These are phyloP conservation scores for Pythium folliculosum DNA, from an alignment of 352 stramenopile genomes.

Conservation along the genomic window DNA sequence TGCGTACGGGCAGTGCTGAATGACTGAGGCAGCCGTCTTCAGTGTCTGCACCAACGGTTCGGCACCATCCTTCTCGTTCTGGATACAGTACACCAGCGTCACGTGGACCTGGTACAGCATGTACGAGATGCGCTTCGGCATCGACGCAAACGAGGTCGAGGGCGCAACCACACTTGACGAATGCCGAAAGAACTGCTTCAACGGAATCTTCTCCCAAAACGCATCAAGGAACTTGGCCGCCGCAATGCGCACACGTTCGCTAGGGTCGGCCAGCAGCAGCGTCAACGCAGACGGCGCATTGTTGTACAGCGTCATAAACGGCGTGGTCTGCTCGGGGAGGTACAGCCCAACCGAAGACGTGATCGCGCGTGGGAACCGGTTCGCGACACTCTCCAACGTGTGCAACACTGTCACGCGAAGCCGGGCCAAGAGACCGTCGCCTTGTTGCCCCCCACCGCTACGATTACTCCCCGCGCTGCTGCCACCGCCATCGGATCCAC, in stretches of 20 bases:
- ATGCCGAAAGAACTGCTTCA: constrained; percentile 82
- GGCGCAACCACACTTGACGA: constrained; percentile 44
- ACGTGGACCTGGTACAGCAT: constrained; percentile 87
- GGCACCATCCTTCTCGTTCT: constrained; percentile 67
- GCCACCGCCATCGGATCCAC: constrained; percentile 55
- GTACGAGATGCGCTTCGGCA: constrained; percentile 78
- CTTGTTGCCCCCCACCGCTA: constrained; percentile 27
- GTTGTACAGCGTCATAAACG: constrained; percentile 84
- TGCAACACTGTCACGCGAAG: constrained; percentile 75
- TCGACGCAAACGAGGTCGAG: constrained; percentile 80
- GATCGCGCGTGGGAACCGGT: constrained; percentile 67
- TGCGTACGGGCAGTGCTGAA: constrained; percentile 79
- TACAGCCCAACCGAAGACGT: constrained; percentile 82
- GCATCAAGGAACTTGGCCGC: constrained; percentile 82
- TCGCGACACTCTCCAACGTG: constrained; percentile 68
- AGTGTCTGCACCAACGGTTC: constrained; percentile 61
- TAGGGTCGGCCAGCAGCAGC: constrained; percentile 74
- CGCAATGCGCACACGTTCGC: constrained; percentile 68
- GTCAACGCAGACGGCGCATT: constrained; percentile 76
- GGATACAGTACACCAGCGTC: constrained; percentile 80
- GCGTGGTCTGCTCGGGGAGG: constrained; percentile 75
- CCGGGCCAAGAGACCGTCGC: constrained; percentile 65
- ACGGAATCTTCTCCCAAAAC: constrained; percentile 80
- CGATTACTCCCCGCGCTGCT: constrained; percentile 28
- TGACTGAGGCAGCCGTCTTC: constrained; percentile 73